phyloP scores from a whole-genome alignment of 345 rosid species.

The Melaleuca quinquenervia region DNA sequence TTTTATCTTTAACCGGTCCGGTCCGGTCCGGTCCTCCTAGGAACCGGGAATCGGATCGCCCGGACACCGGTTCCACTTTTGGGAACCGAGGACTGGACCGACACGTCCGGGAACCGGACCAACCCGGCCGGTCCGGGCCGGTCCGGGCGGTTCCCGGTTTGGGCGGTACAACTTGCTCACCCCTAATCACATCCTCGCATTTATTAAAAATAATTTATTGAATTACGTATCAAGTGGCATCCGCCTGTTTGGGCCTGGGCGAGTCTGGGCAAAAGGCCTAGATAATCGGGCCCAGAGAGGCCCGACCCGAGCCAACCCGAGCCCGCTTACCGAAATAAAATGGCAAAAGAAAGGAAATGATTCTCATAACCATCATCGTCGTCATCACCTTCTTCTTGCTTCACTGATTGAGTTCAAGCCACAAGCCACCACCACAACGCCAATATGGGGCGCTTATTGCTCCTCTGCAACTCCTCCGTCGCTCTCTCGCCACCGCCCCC shows the following conservation, averaged over 20 bases:
- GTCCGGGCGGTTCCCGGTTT: too few relatives aligned
- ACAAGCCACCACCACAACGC: background rate
- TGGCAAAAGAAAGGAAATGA: background rate
- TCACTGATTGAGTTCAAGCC: background rate
- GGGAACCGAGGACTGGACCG: too few relatives aligned
- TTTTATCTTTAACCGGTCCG: too few relatives aligned
- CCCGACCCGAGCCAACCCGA: background rate
- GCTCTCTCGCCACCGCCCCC: background rate
- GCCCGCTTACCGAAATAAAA: background rate
- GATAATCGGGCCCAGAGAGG: background rate
- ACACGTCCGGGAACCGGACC: too few relatives aligned
- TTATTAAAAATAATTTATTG: too few relatives aligned
- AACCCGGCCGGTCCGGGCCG: too few relatives aligned
- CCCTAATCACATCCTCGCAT: too few relatives aligned
- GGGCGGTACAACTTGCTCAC: too few relatives aligned
- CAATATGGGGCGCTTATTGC: constrained; percentile 29
- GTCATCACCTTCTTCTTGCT: background rate
- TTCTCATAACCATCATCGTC: background rate
- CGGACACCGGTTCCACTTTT: too few relatives aligned
- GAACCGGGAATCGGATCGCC: too few relatives aligned
- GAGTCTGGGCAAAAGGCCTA: background rate
- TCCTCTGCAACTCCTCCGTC: constrained; percentile 22
- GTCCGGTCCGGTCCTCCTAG: too few relatives aligned
- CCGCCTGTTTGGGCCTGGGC: background rate
- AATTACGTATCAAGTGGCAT: too few relatives aligned